Base-by-base conservation (phyloP, 2,329 filamentous ascomycete species). In the Calonectria montana region DNA sequence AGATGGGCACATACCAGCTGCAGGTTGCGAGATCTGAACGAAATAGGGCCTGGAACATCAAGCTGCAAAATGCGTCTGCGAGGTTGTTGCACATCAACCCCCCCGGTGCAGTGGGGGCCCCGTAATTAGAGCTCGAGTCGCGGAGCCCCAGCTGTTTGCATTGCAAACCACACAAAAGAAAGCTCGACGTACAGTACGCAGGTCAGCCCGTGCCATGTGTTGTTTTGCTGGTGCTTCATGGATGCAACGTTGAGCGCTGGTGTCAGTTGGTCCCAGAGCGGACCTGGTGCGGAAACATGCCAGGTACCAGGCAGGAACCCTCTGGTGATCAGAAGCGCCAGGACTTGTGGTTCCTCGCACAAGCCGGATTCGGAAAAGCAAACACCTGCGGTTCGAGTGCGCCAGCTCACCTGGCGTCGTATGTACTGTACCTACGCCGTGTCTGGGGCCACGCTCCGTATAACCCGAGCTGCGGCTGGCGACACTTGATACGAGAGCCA, bases 1-100 rank as follows among this genome's bases (percentile, higher is more conserved):
- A 61, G 63, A 55, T 69, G 57, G 76, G 64, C 67, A 66, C 74
- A 75, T 78, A 69, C 76, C 75, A 72, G 61, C 61, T 69, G 65
- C 63, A 72, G 61, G 69, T 37, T 48, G 29, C 65, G 41, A 61
- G 35, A 50, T 25, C 45, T 41, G 35, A 15, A 39, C 45, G 45
- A 29, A 29, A 50, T 31, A 29, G 31, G 62, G 45, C 43, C n/a
- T 27, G 31, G 47, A 50, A 31, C 61, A 48, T n/a, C 35, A 69
- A 27, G 59, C 47, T 43, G 16, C 35, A 25, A 59, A 57, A 59
- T 39, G 53, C 37, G 53, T 71, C 67, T 21, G 47, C 66, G 50
- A 67, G 65, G 72, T 69, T 63, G 67, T 67, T 70, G 68, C 47
- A 63, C 68, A 43, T 67, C 68, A 67, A 50, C 48, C 62, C 62